Evolutionary conservation across 306 rosid species (phyloP).

Genomic region (Glycyrrhiza uralensis): DNA sequence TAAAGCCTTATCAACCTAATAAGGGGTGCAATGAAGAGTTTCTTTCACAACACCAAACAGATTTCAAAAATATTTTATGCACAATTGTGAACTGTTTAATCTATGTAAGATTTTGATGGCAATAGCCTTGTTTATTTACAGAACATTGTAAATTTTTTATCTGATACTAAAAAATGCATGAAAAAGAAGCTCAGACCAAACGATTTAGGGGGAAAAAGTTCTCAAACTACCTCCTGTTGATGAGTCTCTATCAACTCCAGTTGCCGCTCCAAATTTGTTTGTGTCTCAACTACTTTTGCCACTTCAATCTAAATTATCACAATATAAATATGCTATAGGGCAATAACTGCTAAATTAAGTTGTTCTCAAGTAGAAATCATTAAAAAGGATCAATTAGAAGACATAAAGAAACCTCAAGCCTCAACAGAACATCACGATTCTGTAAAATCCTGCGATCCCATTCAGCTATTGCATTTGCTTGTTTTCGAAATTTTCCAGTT

Average conservation of each 20-base stretch:
- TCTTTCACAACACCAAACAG: background rate
- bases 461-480: slow-evolving; percentile 91
- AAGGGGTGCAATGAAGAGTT: background rate
- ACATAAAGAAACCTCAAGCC: slow-evolving; percentile 65
- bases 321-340: slow-evolving; percentile 22
- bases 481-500: slow-evolving; percentile 89
- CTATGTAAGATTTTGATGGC: background rate
- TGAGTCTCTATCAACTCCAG: slow-evolving; percentile 93
- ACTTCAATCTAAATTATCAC: slow-evolving; percentile 71
- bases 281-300: slow-evolving; percentile 89
- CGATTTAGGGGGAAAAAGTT: background rate
- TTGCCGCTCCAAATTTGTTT: slow-evolving; percentile 81
- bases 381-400: background rate
- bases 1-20: slow-evolving; percentile 88
- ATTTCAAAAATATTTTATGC: background rate
- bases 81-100: background rate
- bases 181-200: background rate
- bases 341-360: background rate
- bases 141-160: background rate
- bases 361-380: background rate
- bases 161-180: background rate
- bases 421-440: slow-evolving; percentile 79
- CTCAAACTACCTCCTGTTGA: slow-evolving; percentile 80
- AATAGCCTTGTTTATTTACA: background rate
- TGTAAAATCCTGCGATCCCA: slow-evolving; percentile 94